A percentile compares a stretch with the other conserved stretches of the same genome.
phyloP scores from a whole-genome alignment of 257 asterid species.

The Ligustrum vulgare region DNA sequence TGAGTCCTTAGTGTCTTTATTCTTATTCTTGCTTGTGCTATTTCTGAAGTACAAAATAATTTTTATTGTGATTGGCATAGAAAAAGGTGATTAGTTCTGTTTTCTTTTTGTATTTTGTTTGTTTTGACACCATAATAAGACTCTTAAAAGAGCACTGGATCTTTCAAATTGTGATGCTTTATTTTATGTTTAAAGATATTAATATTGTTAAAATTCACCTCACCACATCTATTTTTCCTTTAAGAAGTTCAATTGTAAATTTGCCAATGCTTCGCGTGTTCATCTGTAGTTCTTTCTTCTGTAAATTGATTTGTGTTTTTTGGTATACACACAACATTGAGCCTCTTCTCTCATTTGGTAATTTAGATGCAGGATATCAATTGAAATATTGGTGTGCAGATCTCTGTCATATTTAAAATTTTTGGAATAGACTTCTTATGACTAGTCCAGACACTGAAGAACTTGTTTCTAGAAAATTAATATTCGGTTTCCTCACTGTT shows the following conservation, averaged over 20 bases:
- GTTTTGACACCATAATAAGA: not conserved
- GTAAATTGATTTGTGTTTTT: not conserved
- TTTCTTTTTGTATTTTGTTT: not conserved
- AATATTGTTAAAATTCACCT: not conserved
- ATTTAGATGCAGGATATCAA: not conserved
- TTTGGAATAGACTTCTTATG: not conserved
- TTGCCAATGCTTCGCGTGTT: not conserved
- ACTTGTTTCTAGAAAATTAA: not conserved
- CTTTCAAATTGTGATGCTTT: not conserved
- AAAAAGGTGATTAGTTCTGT: not conserved
- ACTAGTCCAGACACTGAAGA: slow-evolving; percentile 2
- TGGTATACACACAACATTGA: not conserved
- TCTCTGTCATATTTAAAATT: not conserved
- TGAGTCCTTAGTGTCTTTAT: slow-evolving; percentile 14
- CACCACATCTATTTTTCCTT: not conserved
- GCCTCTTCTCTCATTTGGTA: not conserved
- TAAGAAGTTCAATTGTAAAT: not conserved
- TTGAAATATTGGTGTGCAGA: not conserved
- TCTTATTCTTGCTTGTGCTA: not conserved
- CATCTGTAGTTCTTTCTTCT: not conserved
- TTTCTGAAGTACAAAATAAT: slow-evolving; percentile 4
- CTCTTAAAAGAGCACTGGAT: not conserved
- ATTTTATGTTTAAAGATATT: not conserved
- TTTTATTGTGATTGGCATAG: slow-evolving; percentile 6
- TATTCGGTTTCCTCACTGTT: not conserved